Conservation (phyloP, 352 stramenopile species). For the Phytophthora megakarya region DNA sequence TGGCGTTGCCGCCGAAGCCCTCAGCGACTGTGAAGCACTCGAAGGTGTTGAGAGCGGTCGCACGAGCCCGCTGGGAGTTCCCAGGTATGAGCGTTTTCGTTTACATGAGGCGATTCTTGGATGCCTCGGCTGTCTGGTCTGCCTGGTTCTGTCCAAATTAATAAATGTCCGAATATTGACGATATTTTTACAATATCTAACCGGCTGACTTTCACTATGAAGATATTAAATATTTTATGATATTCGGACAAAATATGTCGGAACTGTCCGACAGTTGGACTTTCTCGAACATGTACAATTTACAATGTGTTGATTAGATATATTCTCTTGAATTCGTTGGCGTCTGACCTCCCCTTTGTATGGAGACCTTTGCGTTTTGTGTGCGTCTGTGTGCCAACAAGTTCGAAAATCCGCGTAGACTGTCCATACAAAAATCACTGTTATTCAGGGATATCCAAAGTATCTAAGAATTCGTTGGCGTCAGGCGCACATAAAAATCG, state of each 20-base stretch:
- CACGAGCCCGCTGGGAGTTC: constrained; percentile 6
- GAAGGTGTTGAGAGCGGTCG: constrained; percentile 11
- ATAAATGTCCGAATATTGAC: constrained; percentile 1
- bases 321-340: too few species aligned
- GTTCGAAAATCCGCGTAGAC: too few species aligned
- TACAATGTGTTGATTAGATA: too few species aligned
- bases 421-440: too few species aligned
- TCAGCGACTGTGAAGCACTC: background rate
- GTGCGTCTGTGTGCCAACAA: too few species aligned
- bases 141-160: background rate
- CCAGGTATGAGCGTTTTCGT: constrained; percentile 6
- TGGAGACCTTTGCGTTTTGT: too few species aligned
- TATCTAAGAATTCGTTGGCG: too few species aligned
- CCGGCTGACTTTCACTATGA: background rate
- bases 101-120: background rate
- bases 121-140: too few species aligned
- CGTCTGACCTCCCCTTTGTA: too few species aligned
- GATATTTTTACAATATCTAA: background rate
- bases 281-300: too few species aligned
- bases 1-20: background rate
- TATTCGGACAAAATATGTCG: constrained; percentile 9
- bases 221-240: background rate
- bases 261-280: constrained; percentile 2
- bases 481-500: too few species aligned
- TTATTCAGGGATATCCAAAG: too few species aligned